Conservation (phyloP, 768 basidiomycete genomes). For the Xanthoconium purpureum region DNA sequence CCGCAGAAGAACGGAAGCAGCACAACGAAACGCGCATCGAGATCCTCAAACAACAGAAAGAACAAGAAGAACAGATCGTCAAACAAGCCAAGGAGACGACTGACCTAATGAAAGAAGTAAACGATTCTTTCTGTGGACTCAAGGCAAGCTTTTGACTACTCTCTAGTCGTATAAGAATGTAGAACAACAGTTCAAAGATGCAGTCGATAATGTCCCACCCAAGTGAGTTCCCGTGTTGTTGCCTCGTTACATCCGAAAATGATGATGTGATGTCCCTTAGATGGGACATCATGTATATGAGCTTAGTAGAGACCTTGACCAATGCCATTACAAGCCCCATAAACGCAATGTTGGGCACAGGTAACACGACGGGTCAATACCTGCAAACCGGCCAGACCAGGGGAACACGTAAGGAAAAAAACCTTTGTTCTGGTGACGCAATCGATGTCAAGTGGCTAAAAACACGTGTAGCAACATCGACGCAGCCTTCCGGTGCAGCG, state of each 20-base stretch:
- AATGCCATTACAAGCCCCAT: slow-evolving; percentile 9
- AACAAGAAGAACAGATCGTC: slow-evolving; percentile 13
- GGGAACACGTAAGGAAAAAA: neutral
- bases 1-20: slow-evolving; percentile 6
- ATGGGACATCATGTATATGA: slow-evolving; percentile 14
- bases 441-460: neutral
- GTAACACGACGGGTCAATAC: neutral
- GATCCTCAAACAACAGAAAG: slow-evolving; percentile 10
- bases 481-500: slow-evolving; percentile 7
- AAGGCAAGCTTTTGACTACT: neutral
- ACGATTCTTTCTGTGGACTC: too few species aligned
- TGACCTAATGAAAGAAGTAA: slow-evolving; percentile 17
- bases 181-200: slow-evolving; percentile 14
- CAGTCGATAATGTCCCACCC: slow-evolving; percentile 14
- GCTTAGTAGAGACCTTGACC: slow-evolving; percentile 12
- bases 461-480: neutral
- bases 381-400: neutral
- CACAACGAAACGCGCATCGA: slow-evolving; percentile 14
- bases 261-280: slow-evolving; percentile 1
- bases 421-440: neutral
- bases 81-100: slow-evolving; percentile 15
- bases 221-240: neutral
- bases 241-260: neutral
- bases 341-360: slow-evolving; percentile 7
- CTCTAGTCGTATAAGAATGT: slow-evolving; percentile 10